Percentiles rank a stretch among this genome's conserved stretches.
phyloP scores from a whole-genome alignment of 148 eudicot genomes.

The Spergularia bocconei region DNA sequence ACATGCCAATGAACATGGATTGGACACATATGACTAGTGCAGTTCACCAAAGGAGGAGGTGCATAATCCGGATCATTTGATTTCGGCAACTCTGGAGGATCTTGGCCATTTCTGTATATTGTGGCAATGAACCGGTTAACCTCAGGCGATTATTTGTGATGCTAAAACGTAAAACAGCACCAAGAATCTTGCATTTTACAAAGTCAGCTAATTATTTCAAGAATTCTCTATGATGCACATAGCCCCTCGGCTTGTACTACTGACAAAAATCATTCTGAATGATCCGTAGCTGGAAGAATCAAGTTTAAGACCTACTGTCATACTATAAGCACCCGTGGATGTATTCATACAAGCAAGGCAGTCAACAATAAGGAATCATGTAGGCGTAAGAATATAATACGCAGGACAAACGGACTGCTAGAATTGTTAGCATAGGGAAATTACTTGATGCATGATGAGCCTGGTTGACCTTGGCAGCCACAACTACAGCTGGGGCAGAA shows the following conservation, averaged over 20 bases:
- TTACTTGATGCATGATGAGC: constrained; percentile 53
- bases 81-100: constrained; percentile 32
- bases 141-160: not conserved
- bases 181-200: too few relatives aligned
- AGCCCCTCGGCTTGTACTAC: too few relatives aligned
- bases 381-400: not conserved
- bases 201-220: too few relatives aligned
- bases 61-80: constrained; percentile 39
- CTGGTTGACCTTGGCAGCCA: constrained; percentile 53
- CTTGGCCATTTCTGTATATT: constrained; percentile 38
- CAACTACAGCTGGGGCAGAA: constrained; percentile 69
- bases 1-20: constrained; percentile 82
- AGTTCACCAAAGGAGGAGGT: constrained; percentile 45
- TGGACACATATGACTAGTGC: constrained; percentile 69
- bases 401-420: not conserved
- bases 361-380: too few relatives aligned
- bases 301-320: not conserved
- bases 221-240: too few relatives aligned
- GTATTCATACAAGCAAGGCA: not conserved
- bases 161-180: too few relatives aligned
- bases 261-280: too few relatives aligned
- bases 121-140: not conserved
- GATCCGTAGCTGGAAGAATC: too few relatives aligned
- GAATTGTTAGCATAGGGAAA: not conserved
- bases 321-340: not conserved